These are phyloP conservation scores for Trichoderma lentiforme DNA, from an alignment of 2,329 filamentous ascomycete species.

Conservation along the genomic window DNA sequence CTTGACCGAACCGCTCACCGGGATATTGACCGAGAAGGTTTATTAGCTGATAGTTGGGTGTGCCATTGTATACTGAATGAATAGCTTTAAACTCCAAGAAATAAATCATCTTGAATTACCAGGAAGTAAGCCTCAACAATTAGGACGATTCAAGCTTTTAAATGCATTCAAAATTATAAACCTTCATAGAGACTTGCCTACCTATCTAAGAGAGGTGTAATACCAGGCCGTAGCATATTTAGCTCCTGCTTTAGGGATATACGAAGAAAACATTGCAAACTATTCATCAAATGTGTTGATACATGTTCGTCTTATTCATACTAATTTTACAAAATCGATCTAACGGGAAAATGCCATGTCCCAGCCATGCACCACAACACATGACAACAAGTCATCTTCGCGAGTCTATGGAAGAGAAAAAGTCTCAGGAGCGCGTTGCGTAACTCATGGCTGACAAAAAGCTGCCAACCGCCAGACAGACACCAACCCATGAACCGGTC, in stretches of 20 bases:
- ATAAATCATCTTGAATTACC: background rate
- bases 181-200: background rate
- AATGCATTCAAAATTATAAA: background rate
- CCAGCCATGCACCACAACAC: conserved; percentile 6
- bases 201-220: background rate
- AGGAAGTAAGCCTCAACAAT: background rate
- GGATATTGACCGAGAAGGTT: background rate
- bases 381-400: conserved; percentile 33
- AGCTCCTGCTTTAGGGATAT: background rate
- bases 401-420: conserved; percentile 33
- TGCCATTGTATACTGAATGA: background rate
- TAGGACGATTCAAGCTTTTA: background rate
- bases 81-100: background rate
- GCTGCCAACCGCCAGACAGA: conserved; percentile 30
- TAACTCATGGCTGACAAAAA: conserved; percentile 26
- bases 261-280: background rate
- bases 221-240: background rate
- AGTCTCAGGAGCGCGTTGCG: conserved; percentile 30
- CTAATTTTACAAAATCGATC: conserved; percentile 11
- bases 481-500: conserved; percentile 28
- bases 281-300: background rate
- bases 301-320: conserved; percentile 17
- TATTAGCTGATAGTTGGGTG: background rate
- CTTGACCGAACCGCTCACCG: background rate
- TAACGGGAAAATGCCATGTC: conserved; percentile 6